Conservation (phyloP, 2,329 filamentous ascomycete genomes). For the Colletotrichum sojae region DNA sequence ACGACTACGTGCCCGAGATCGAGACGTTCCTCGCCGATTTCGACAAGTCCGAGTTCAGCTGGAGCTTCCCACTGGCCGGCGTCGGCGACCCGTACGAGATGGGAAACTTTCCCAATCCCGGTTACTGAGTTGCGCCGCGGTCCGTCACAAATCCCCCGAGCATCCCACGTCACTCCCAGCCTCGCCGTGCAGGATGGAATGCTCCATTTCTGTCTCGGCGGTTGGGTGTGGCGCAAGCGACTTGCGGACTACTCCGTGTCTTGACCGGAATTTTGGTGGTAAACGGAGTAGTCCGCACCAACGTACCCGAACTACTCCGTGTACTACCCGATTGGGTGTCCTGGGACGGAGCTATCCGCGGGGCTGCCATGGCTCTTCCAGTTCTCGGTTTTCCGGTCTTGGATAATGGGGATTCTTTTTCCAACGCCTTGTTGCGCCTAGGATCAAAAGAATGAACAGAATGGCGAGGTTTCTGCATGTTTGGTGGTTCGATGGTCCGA, state of each 20-base stretch:
- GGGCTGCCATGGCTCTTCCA: neutral
- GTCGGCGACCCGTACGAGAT: conserved; percentile 18
- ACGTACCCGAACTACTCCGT: conserved; percentile 21
- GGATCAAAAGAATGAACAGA: conserved; percentile 2
- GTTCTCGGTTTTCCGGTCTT: neutral
- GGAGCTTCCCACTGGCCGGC: conserved; percentile 36
- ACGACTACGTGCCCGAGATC: conserved; percentile 34
- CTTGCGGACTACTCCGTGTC: neutral
- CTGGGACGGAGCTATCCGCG: conserved; percentile 10
- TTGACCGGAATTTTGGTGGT: neutral
- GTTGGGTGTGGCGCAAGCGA: no score
- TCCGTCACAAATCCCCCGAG: neutral
- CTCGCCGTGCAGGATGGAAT: neutral
- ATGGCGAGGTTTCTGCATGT: neutral
- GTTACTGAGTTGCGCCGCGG: conserved; percentile 1
- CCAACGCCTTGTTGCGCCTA: neutral
- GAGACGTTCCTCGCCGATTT: conserved; percentile 39
- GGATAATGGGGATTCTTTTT: conserved; percentile 1
- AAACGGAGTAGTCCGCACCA: conserved; percentile 12
- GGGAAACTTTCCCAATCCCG: conserved; percentile 9
- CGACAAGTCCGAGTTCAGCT: conserved; percentile 38
- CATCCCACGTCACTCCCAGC: no score
- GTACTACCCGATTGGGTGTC: neutral
- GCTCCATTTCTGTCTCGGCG: neutral
- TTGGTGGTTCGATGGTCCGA: neutral